Percentiles rank a stretch among this genome's conserved stretches.
These are phyloP conservation scores for Phytophthora pistaciae DNA, from an alignment of 352 stramenopile genomes.

Conservation along the genomic window DNA sequence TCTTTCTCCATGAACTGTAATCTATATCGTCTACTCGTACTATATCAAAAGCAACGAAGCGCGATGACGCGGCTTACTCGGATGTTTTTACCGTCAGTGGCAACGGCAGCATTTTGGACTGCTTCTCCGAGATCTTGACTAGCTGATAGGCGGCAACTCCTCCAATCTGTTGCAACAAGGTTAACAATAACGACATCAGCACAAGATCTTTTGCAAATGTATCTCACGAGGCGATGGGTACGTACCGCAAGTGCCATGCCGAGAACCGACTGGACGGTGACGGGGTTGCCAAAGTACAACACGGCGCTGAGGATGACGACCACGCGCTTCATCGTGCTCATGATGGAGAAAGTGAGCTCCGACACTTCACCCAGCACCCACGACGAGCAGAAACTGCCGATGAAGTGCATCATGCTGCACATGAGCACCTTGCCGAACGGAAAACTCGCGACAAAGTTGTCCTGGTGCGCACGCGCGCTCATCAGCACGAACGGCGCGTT, in stretches of 20 bases:
- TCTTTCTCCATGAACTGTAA: conserved; percentile 30
- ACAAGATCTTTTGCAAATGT: background rate
- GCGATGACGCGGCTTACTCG: conserved; percentile 20
- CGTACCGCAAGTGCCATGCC: conserved; percentile 80
- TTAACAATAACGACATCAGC: conserved; percentile 9
- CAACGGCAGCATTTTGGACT: conserved; percentile 47
- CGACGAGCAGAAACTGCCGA: conserved; percentile 82
- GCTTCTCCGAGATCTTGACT: conserved; percentile 77
- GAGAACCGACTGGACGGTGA: conserved; percentile 71
- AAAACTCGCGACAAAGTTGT: conserved; percentile 76
- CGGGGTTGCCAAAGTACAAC: conserved; percentile 86
- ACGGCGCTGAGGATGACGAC: conserved; percentile 89
- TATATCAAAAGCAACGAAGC: conserved; percentile 35
- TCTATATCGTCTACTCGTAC: conserved; percentile 41
- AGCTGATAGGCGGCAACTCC: conserved; percentile 85
- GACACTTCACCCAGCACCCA: conserved; percentile 88
- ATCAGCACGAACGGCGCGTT: conserved; percentile 83
- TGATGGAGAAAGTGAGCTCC: conserved; percentile 91
- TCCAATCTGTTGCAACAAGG: conserved; percentile 42
- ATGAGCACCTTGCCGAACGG: conserved; percentile 76
- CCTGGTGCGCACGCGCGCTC: conserved; percentile 52
- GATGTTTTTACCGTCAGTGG: conserved; percentile 60
- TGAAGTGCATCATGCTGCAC: conserved; percentile 88
- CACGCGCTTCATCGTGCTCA: conserved; percentile 91
- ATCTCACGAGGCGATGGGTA: background rate